Percentiles rank a stretch among this genome's conserved stretches.
Evolutionary conservation across 331 rosid species (phyloP).

Genomic region (Acacia concinna): DNA sequence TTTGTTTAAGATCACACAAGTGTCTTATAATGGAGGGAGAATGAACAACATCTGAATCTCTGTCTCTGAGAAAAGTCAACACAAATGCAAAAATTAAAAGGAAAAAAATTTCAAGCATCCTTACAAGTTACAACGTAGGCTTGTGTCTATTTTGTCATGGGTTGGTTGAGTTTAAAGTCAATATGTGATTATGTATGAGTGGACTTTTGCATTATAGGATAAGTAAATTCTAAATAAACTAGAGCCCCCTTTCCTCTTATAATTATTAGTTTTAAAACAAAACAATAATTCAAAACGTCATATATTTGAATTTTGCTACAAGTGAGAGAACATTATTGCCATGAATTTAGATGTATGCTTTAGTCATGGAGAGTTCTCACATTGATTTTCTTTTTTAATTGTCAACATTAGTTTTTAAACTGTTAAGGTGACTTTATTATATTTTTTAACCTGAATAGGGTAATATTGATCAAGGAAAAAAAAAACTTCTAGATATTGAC

Average conservation of each 20-base stretch:
- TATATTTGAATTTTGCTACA: not conserved
- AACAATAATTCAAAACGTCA: not conserved
- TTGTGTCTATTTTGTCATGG: not conserved
- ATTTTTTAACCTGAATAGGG: too few relatives aligned
- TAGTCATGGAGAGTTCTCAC: not conserved
- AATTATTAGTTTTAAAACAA: too few relatives aligned
- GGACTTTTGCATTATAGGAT: not conserved
- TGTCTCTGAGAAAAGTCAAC: not conserved
- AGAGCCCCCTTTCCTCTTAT: not conserved
- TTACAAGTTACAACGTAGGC: not conserved
- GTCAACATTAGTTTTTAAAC: too few relatives aligned
- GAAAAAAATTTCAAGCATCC: not conserved
- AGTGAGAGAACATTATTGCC: too few relatives aligned
- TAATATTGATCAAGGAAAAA: too few relatives aligned
- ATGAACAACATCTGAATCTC: not conserved
- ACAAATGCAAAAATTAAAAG: not conserved
- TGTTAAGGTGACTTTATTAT: too few relatives aligned
- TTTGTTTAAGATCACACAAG: too few relatives aligned
- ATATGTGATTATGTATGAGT: not conserved
- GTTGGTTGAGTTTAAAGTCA: not conserved
- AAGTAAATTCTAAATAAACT: not conserved
- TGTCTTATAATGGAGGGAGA: not conserved
- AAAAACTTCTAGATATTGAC: too few relatives aligned
- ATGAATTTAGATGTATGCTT: not conserved
- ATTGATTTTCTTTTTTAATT: too few relatives aligned